These are phyloP conservation scores for Dalechampia spathulata DNA, from an alignment of 441 rosid genomes.

Conservation along the genomic window DNA sequence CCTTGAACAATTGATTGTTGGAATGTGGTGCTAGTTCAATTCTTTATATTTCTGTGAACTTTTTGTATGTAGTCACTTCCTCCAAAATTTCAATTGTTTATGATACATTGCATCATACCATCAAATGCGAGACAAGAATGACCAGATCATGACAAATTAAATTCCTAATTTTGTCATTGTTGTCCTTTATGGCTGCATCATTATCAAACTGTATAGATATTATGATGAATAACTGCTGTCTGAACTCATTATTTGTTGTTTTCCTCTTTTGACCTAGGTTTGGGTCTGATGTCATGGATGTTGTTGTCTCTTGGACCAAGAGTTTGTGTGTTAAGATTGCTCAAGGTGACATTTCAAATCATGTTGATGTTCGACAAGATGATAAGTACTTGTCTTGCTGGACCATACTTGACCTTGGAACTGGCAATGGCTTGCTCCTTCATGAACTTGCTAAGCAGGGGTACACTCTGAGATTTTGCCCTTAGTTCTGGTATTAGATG, in stretches of 20 bases:
- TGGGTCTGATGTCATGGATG: slow-evolving; percentile 85
- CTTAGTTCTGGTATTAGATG: slow-evolving; percentile 23
- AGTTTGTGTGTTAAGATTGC: slow-evolving; percentile 61
- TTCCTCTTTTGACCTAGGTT: slow-evolving; percentile 39
- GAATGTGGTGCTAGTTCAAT: no score
- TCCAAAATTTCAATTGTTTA: no score
- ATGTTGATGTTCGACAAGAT: slow-evolving; percentile 38
- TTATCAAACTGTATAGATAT: neutral
- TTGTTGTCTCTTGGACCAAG: slow-evolving; percentile 82
- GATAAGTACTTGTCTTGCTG: slow-evolving; percentile 59
- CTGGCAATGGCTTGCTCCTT: slow-evolving; percentile 91
- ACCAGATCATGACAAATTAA: no score
- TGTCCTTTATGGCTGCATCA: no score
- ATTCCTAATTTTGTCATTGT: no score
- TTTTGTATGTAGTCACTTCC: no score
- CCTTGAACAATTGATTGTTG: no score
- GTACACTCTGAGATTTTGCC: slow-evolving; percentile 41
- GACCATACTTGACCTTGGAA: slow-evolving; percentile 94
- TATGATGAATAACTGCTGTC: neutral
- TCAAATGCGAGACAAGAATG: no score
- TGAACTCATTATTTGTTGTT: neutral
- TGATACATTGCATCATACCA: no score
- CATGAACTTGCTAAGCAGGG: slow-evolving; percentile 94
- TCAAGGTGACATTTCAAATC: slow-evolving; percentile 39
- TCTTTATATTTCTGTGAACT: no score